Base-by-base conservation (phyloP, 2,329 filamentous ascomycete genomes). In the Ascochyta fabae region DNA sequence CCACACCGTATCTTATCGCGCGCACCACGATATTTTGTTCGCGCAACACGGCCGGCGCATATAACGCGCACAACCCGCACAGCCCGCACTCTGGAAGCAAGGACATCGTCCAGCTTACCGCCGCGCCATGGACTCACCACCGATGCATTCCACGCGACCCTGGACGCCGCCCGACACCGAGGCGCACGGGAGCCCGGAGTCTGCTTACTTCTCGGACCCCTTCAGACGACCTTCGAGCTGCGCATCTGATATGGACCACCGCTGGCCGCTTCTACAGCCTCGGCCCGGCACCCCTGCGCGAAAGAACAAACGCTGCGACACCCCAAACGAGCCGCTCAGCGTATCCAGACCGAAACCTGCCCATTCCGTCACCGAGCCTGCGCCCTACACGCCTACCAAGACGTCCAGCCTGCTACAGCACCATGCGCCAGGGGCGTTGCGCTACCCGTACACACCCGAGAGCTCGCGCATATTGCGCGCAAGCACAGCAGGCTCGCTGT, bases 371-470 rank as follows among this genome's bases (percentile, higher is more conserved):
- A 67, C 65, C 1, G 64, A 56, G 12, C 60, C 65, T 19, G 58
- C 55, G 26, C 65, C 65, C 3, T 63, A 67, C 35, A 71, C 69
- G 1, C 69, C 68, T 6, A 63, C 59, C 6, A 65, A 61, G 33
- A 45, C 60, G 8, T 53, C 58, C 35, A 60, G 44, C 41, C 55
- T 56, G 7, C 52, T 58, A 9, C 49, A 58, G 2, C 38, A 58
- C 9, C 51, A 66, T 34, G 38, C 42, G 10, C 45, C 52, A 22
- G 65, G 57, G 41, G 54, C 61, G 15, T 61, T 62, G 41, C 66
- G 60, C 48, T 73, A 73, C 50, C 72, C 69, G 5, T 72, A 72
- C 54, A 73, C 71, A 0, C 72, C 71, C 13, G 70, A 74, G 35
- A 69, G 64, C 56, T 64, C 65, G 23, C 64, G 63, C 52, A 62